phyloP scores from a whole-genome alignment of 805 yeast genomes.

The Myxozyma kluyveri region DNA sequence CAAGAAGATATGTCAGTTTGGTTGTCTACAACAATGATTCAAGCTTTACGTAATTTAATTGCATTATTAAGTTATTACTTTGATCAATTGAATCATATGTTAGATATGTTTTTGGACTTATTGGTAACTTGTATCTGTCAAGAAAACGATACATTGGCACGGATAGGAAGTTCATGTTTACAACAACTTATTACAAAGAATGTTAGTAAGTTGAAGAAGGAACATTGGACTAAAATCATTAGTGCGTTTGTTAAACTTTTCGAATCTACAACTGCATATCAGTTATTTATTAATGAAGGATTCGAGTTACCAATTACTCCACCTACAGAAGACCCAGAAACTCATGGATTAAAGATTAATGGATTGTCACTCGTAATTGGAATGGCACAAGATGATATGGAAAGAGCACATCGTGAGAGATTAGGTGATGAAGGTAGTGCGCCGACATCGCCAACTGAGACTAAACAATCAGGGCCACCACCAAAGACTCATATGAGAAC shows the following conservation, averaged over 20 bases:
- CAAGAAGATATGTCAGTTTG: conserved; percentile 91
- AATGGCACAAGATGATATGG: conserved; percentile 13
- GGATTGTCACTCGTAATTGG: conserved; percentile 17
- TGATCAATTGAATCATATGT: conserved; percentile 65
- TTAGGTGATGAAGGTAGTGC: conserved; percentile 18
- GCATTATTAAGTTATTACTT: conserved; percentile 80
- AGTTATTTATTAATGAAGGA: conserved; percentile 54
- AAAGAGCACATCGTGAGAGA: conserved; percentile 19
- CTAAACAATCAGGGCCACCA: too few species aligned
- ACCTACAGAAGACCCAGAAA: conserved; percentile 16
- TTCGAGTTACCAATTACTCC: conserved; percentile 45
- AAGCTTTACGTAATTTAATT: conserved; percentile 86
- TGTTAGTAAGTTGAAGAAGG: conserved; percentile 55
- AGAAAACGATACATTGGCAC: conserved; percentile 92
- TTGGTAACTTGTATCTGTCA: conserved; percentile 89
- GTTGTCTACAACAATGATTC: conserved; percentile 94
- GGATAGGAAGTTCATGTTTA: conserved; percentile 89
- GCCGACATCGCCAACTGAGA: conserved; percentile 10
- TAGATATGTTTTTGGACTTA: conserved; percentile 74
- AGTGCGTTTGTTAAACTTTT: conserved; percentile 67
- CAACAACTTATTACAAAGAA: conserved; percentile 78
- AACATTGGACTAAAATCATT: conserved; percentile 74
- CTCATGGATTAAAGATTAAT: conserved; percentile 20
- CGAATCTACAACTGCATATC: conserved; percentile 79
- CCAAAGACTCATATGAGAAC: not conserved